Percentiles rank a stretch among this genome's conserved stretches.
phyloP scores from a whole-genome alignment of 108 stramenopile genomes.

The Discostella stelligeroides region DNA sequence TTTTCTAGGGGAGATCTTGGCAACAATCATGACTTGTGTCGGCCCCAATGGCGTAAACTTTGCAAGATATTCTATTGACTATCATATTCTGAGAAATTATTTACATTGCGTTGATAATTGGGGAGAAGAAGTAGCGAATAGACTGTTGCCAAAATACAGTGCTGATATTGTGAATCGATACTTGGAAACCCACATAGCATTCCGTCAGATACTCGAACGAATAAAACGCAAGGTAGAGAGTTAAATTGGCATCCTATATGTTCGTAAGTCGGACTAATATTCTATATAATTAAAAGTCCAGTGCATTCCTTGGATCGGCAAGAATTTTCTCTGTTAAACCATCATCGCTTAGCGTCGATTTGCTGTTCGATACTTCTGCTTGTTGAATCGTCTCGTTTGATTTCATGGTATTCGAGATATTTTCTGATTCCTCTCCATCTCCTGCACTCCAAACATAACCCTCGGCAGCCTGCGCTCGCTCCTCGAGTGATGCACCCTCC shows the following conservation, averaged over 20 bases:
- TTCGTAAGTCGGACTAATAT: too few species aligned
- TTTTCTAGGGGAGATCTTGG: constrained; percentile 68
- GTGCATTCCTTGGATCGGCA: constrained; percentile 50
- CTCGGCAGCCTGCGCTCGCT: constrained; percentile 39
- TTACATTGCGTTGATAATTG: constrained; percentile 65
- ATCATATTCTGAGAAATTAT: constrained; percentile 83
- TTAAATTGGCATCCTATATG: background rate
- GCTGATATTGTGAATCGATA: constrained; percentile 63
- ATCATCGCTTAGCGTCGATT: constrained; percentile 27
- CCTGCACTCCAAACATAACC: constrained; percentile 24
- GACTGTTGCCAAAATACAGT: constrained; percentile 58
- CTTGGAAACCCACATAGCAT: constrained; percentile 47
- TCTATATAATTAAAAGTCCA: constrained; percentile 32
- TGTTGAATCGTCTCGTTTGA: constrained; percentile 7
- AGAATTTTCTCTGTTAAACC: constrained; percentile 29
- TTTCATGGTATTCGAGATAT: background rate
- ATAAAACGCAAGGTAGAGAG: constrained; percentile 4
- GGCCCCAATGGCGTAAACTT: constrained; percentile 80
- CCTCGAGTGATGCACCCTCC: constrained; percentile 50
- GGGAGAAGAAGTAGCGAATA: constrained; percentile 45
- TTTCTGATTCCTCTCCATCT: constrained; percentile 14
- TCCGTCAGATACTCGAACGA: constrained; percentile 16
- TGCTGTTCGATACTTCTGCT: constrained; percentile 2
- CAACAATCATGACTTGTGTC: constrained; percentile 53
- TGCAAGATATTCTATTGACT: constrained; percentile 83